Evolutionary conservation across 768 basidiomycete genomes (phyloP), one percentile per base, ranked within the genome.

Genomic region (Lactarius deliciosus): DNA sequence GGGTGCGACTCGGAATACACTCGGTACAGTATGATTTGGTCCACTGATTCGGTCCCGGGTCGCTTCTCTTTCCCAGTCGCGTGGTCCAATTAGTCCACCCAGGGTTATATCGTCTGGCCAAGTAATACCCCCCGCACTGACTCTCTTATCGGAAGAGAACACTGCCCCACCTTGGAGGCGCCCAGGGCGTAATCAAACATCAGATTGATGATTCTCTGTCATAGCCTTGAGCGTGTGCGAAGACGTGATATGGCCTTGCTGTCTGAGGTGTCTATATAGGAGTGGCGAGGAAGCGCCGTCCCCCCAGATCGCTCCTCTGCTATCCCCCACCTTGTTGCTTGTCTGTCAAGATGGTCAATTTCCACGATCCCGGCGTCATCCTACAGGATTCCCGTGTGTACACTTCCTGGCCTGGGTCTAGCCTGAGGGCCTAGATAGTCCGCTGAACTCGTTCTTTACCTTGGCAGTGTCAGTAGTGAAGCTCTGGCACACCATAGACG

Each of bases 401-500:
- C 13, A 15, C n/a, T 22, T 45, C 25, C 32, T 11, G 13, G 6
- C 13, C 11, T 40, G 2, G 11, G 11, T 45, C 40, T 28, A 25
- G n/a, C n/a, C n/a, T n/a, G n/a, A n/a, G 25, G 5, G 11, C 28
- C 3, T 22, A 20, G 50, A 34, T n/a, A 25, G 7, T 5, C n/a
- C 30, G 2, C 22, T 55, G 11, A 32, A 32, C 15, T 10, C 7
- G 7, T 43, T 54, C 38, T 40, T 40, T 40, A 15, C 40, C 28
- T 38, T 25, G 10, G 16, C 36, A 66, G 65, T 9, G 25, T 4
- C 28, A 13, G 7, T 38, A 18, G 43, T 62, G 25, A 66, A 66
- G 60, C 15, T 66, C 20, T 66, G 65, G 65, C 60, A 66, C 13
- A 7, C 34, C 4, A 10, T 57, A 3, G 25, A 62, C 25, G 65